These are phyloP conservation scores for Ceratocystis papillata DNA, from an alignment of 2,329 filamentous ascomycete genomes.

Conservation along the genomic window DNA sequence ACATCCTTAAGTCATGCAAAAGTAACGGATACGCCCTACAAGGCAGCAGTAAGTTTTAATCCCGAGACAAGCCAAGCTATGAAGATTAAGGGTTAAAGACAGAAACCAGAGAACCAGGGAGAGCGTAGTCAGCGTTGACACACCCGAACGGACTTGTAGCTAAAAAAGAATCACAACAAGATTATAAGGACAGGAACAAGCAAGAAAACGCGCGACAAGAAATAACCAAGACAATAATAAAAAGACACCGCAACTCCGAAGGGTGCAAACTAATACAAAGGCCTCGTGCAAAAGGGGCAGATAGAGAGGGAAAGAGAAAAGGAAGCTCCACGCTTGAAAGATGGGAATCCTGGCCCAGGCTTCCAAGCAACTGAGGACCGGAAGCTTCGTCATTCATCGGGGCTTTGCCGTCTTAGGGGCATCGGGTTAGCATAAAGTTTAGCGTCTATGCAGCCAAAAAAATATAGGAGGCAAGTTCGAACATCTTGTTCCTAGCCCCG, in stretches of 20 bases:
- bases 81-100: background rate
- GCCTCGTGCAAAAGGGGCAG: background rate
- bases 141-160: background rate
- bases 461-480: no score
- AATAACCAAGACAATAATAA: constrained; percentile 3
- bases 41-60: background rate
- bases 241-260: constrained; percentile 2
- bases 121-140: background rate
- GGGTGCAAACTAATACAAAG: background rate
- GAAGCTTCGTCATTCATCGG: background rate
- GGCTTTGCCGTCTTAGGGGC: background rate
- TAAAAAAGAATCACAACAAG: constrained; percentile 10
- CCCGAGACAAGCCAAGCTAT: background rate
- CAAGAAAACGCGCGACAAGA: background rate
- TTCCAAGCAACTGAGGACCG: background rate
- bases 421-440: background rate
- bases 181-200: background rate
- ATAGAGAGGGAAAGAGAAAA: background rate
- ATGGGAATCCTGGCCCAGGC: background rate
- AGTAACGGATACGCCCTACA: background rate
- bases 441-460: no score
- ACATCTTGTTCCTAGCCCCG: background rate
- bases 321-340: no score
- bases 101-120: background rate
- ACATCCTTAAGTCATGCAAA: background rate